phyloP scores from a whole-genome alignment of 805 yeast genomes.

The Metschnikowia matae region DNA sequence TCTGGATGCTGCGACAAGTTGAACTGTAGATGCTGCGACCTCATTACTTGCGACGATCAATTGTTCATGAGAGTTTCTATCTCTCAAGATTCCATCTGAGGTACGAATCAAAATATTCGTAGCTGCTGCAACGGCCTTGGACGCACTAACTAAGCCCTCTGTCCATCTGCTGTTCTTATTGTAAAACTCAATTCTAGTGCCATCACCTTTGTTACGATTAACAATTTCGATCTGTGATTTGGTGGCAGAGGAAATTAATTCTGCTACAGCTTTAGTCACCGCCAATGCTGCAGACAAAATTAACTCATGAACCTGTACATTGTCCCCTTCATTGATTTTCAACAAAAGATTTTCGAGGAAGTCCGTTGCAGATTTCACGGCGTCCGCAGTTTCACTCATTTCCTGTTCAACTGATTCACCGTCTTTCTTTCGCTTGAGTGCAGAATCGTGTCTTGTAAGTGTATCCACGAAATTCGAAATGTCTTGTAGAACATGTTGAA shows the following conservation, averaged over 20 bases:
- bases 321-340: constrained; percentile 52
- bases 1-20: constrained; percentile 85
- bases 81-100: constrained; percentile 78
- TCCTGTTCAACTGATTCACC: constrained; percentile 72
- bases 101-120: constrained; percentile 77
- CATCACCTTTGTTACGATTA: constrained; percentile 61
- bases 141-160: constrained; percentile 87
- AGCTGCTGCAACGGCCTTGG: constrained; percentile 79
- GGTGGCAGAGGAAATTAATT: constrained; percentile 69
- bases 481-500: constrained; percentile 66
- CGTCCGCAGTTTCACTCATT: constrained; percentile 65
- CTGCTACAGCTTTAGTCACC: constrained; percentile 71
- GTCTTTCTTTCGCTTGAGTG: neutral
- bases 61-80: constrained; percentile 68
- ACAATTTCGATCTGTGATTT: constrained; percentile 82
- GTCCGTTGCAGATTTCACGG: constrained; percentile 62
- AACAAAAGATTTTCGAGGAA: constrained; percentile 52
- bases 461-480: constrained; percentile 53
- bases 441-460: constrained; percentile 28
- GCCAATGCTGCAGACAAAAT: constrained; percentile 75
- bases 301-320: constrained; percentile 69
- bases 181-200: constrained; percentile 69
- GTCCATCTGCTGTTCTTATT: constrained; percentile 90
- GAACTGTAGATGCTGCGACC: constrained; percentile 90
- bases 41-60: constrained; percentile 87